Evolutionary conservation across 345 rosid genomes (phyloP), one percentile per base, ranked within the genome.

Genomic region (Gossypioides kirkii): DNA sequence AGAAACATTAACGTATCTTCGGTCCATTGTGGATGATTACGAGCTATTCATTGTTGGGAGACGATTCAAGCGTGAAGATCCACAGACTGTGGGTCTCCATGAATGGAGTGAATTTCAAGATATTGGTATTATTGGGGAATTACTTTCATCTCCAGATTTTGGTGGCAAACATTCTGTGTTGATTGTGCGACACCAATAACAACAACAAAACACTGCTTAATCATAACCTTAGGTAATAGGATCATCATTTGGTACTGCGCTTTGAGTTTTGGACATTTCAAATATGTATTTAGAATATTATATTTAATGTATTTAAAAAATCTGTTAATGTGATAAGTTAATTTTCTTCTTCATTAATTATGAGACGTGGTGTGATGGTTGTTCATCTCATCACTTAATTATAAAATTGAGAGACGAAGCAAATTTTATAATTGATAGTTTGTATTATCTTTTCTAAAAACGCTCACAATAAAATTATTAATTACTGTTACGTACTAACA

Each of bases 1-100:
- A 4, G 60, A 72, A 60, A 71, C 79, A 4, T 78, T 76, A 8
- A n/a, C 41, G 64, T 18, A 17, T 18, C 22, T 79, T 17, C 59
- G 74, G 20, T 14, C 49, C 25, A 14, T 54, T 25, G 69, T 26
- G 16, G 41, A 56, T 53, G 38, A 77, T 10, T 77, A 50, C 67
- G 69, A 82, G 36, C 77, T 77, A 20, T 25, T 82, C 46, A 61
- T 82, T 17, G 81, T 80, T 11, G 83, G 85, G 16, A 77, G 81
- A 52, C 13, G 74, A 41, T 41, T 42, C 47, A 66, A 61, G 10
- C 23, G 8, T 66, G 75, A 66, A 41, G 69, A 68, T 67, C 56
- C 23, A 6, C 55, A 38, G 25, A 52, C 75, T 14, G 12, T 56
- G 4, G 56, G 78, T 13, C 64, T 50, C 25, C 22, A 54, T 18